A percentile compares a stretch with the other conserved stretches of the same genome.
These are phyloP conservation scores for Castanea crenata DNA, from an alignment of 306 rosid genomes.

Conservation along the genomic window DNA sequence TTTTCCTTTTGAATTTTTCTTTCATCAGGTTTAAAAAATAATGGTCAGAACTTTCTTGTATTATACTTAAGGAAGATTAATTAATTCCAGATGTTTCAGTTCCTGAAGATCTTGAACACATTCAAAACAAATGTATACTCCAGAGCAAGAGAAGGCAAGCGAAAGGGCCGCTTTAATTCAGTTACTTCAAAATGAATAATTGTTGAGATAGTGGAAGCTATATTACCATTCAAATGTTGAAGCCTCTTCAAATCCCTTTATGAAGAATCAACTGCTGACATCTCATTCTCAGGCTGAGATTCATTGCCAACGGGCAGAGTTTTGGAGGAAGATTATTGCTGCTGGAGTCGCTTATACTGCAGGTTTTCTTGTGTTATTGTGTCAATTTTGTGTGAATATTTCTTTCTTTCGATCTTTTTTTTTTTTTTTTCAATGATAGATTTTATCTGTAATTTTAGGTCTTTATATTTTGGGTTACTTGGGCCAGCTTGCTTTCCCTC, in stretches of 20 bases:
- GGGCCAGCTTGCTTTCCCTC: constrained; percentile 26
- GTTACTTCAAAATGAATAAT: neutral
- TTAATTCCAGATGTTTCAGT: constrained; percentile 48
- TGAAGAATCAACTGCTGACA: neutral
- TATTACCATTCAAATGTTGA: neutral
- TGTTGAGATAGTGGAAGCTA: too few species aligned
- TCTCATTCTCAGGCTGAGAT: neutral
- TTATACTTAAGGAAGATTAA: constrained; percentile 49
- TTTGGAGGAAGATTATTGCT: constrained; percentile 13
- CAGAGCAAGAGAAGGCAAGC: constrained; percentile 87
- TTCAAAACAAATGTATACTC: constrained; percentile 86
- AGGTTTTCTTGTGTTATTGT: constrained; percentile 5
- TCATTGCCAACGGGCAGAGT: neutral
- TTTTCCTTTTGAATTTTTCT: neutral
- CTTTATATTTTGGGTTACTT: neutral
- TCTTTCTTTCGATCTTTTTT: neutral
- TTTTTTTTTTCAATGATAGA: neutral
- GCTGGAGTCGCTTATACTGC: neutral
- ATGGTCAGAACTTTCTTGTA: constrained; percentile 72
- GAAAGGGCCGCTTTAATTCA: constrained; percentile 19
- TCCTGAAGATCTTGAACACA: constrained; percentile 93
- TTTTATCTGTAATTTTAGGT: neutral
- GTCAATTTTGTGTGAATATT: neutral
- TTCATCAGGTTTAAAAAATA: constrained; percentile 71
- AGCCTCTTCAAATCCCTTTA: neutral